A percentile compares a stretch with the other conserved stretches of the same genome.
phyloP scores from a whole-genome alignment of 768 basidiomycete genomes.

The Heimioporus sp. region DNA sequence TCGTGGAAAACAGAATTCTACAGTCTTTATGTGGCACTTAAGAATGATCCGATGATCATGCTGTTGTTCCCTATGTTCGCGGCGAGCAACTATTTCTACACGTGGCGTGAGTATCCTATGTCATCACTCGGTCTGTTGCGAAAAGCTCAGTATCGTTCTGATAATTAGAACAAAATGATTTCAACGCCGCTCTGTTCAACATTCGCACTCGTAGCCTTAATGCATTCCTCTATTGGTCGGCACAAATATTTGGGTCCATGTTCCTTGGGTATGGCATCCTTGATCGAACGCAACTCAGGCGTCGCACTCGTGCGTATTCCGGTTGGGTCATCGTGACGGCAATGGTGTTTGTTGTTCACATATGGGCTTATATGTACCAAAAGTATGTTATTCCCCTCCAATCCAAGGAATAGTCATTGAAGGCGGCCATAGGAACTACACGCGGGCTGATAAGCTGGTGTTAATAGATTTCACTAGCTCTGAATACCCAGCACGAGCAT shows the following conservation, averaged over 20 bases:
- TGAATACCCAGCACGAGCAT: conserved; percentile 52
- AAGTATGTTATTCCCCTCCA: conserved; percentile 42
- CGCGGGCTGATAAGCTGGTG: conserved; percentile 46
- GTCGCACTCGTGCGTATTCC: conserved; percentile 68
- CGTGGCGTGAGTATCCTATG: conserved; percentile 59
- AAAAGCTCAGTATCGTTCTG: conserved; percentile 8
- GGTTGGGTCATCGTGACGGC: conserved; percentile 63
- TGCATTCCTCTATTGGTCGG: conserved; percentile 75
- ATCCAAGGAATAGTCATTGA: neutral
- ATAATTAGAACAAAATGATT: conserved; percentile 69
- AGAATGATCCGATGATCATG: conserved; percentile 68
- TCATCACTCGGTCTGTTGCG: neutral
- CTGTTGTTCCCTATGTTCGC: conserved; percentile 86
- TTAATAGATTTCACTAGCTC: conserved; percentile 62
- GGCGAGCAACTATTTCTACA: conserved; percentile 82
- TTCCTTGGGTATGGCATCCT: conserved; percentile 63
- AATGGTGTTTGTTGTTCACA: conserved; percentile 68
- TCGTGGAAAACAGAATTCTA: conserved; percentile 77
- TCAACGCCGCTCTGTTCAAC: conserved; percentile 76
- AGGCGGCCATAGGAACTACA: conserved; percentile 46
- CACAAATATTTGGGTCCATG: conserved; percentile 75
- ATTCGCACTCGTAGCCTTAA: conserved; percentile 78
- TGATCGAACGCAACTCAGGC: conserved; percentile 52
- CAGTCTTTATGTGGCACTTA: conserved; percentile 65
- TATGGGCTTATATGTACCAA: conserved; percentile 78